Conservation (phyloP, 257 asterid species). For the Linderniella brevidens region DNA sequence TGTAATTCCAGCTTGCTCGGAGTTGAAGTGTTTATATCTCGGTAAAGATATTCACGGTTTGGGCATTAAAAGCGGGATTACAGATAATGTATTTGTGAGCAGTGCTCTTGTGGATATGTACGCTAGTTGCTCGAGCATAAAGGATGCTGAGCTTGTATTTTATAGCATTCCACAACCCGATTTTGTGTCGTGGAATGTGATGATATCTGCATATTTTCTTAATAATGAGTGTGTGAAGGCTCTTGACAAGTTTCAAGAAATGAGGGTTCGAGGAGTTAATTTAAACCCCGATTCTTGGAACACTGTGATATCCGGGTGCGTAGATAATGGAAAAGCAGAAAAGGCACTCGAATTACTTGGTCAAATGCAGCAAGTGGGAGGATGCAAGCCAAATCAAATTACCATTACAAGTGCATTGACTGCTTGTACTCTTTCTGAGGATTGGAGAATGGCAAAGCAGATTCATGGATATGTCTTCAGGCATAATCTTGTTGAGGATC, state of each 20-base stretch:
- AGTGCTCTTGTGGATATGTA: slow-evolving; percentile 65
- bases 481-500: slow-evolving; percentile 24
- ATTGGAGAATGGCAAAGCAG: slow-evolving; percentile 44
- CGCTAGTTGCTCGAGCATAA: slow-evolving; percentile 45
- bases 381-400: slow-evolving; percentile 42
- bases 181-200: slow-evolving; percentile 42
- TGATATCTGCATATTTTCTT: slow-evolving; percentile 48
- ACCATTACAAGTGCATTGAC: slow-evolving; percentile 43
- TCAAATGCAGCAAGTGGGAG: slow-evolving; percentile 37
- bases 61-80: slow-evolving; percentile 38
- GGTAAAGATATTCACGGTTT: slow-evolving; percentile 51
- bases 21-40: slow-evolving; percentile 27
- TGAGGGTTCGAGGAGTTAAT: slow-evolving; percentile 29
- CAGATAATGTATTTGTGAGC: slow-evolving; percentile 33
- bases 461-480: slow-evolving; percentile 32
- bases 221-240: slow-evolving; percentile 42
- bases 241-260: slow-evolving; percentile 21
- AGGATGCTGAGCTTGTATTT: slow-evolving; percentile 38
- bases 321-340: slow-evolving; percentile 31
- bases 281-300: slow-evolving; percentile 43
- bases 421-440: slow-evolving; percentile 31
- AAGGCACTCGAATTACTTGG: slow-evolving; percentile 29
- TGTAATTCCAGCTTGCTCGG: slow-evolving; percentile 58
- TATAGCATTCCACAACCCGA: slow-evolving; percentile 20
- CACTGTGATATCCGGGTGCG: slow-evolving; percentile 44